Conservation (phyloP, 441 rosid genomes). For the Monsonia emarginata region DNA sequence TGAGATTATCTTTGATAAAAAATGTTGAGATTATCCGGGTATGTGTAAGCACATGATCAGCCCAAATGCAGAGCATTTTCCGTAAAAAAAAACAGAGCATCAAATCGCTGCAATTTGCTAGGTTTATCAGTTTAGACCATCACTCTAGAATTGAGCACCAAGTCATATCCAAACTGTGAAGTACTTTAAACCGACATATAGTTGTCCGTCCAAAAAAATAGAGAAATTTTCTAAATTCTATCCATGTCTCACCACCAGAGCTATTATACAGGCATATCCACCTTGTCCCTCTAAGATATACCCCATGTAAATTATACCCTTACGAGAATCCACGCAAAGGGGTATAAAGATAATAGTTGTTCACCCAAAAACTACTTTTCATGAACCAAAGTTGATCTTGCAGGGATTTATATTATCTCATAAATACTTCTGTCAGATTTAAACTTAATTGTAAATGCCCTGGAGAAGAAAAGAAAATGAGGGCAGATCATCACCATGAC, state of each 20-base stretch:
- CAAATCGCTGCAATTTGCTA: not conserved
- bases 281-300: not conserved
- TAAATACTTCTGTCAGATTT: not conserved
- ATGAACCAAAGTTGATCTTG: not conserved
- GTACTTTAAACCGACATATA: too few species aligned
- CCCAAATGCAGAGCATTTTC: not conserved
- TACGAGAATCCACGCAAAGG: not conserved
- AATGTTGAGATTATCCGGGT: not conserved
- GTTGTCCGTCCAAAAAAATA: too few species aligned
- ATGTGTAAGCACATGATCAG: not conserved
- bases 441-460: not conserved
- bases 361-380: not conserved
- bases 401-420: not conserved
- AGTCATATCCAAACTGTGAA: too few species aligned
- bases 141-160: slow-evolving; percentile 1
- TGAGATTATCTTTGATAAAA: not conserved
- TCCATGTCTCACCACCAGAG: too few species aligned
- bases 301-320: not conserved
- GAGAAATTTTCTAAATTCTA: too few species aligned
- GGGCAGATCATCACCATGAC: slow-evolving; percentile 44
- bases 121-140: not conserved
- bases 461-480: not conserved
- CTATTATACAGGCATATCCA: not conserved
- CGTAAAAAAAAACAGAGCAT: not conserved
- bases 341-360: not conserved